Evolutionary conservation across 129 eudicot genomes (phyloP).

Genomic region (Tanacetum coccineum): DNA sequence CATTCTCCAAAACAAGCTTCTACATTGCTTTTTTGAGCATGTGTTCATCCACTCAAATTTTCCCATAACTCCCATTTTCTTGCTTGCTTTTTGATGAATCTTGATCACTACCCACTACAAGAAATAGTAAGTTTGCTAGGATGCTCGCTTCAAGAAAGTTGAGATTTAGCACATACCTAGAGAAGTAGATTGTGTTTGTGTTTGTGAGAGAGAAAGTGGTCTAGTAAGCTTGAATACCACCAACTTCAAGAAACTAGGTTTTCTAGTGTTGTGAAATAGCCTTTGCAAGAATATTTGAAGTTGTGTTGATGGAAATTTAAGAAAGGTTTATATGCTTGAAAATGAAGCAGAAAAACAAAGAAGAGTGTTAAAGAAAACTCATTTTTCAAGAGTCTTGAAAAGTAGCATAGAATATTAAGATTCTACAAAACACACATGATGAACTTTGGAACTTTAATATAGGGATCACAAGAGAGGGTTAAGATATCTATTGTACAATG

Average conservation of each 20-base stretch:
- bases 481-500: constrained; percentile 29
- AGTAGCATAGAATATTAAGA: constrained; percentile 9
- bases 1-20: constrained; percentile 48
- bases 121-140: neutral
- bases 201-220: neutral
- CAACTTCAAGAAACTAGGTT: constrained; percentile 9
- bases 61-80: constrained; percentile 33
- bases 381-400: constrained; percentile 23
- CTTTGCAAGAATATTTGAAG: constrained; percentile 15
- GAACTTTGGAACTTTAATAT: constrained; percentile 11
- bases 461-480: constrained; percentile 13
- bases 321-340: constrained; percentile 8
- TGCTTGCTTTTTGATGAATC: constrained; percentile 10
- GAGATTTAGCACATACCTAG: constrained; percentile 23
- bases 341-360: constrained; percentile 19
- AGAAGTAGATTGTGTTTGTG: neutral
- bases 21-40: constrained; percentile 48
- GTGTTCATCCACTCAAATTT: constrained; percentile 40
- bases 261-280: constrained; percentile 5
- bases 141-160: constrained; percentile 22
- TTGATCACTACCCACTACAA: constrained; percentile 21
- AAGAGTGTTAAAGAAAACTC: neutral
- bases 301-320: constrained; percentile 10
- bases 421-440: constrained; percentile 11
- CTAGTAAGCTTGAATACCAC: constrained; percentile 16